Base-by-base conservation (phyloP, 1,284 basidiomycete genomes). In the Cutaneotrichosporon daszewskae region DNA sequence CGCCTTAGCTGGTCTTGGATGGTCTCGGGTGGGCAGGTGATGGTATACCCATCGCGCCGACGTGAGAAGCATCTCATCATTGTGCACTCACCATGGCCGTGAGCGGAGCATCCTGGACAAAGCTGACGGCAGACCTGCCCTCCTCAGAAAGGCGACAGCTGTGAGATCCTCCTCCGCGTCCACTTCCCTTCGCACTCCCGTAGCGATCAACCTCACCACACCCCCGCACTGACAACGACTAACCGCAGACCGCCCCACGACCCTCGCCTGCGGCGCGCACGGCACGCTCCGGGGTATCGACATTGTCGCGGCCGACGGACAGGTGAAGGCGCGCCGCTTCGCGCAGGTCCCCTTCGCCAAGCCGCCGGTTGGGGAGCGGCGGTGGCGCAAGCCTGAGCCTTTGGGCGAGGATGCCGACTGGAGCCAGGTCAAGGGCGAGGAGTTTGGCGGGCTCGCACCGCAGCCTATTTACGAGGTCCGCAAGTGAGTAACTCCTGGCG, bases 391-490 rank as follows among this genome's bases (percentile, higher is more conserved):
- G 29, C 55, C 55, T 6, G 32, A 42, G 14, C 31, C 55, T 2
- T 45, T 57, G 2, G 43, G 53, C 5, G 38, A 45, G 8, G 38
- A 55, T 34, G 16, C 11, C 3, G 33, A 33, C 26, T 57, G 55
- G 55, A 38, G 36, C 24, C 9, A n/a, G 17, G 35, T 57, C 17
- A 22, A 40, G 10, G 53, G 47, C 28, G 41, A 43, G n/a, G n/a
- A 42, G 11, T 57, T 49, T 34, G 55, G 55, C 4, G 40, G 43
- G 18, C 34, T 55, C 12, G 45, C 48, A 14, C 47, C 53, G 16
- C 55, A 57, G 46, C 55, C 55, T n/a, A 27, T 24, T 13, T 57
- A 57, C 26, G 28, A 39, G 19, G 51, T 57, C 19, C 47, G 45
- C 23, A 52, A 47, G 54, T 55, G 38, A 44, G 54, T 41, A 4